These are phyloP conservation scores for Beauveria sp. DNA, from an alignment of 2,329 filamentous ascomycete genomes.

Conservation along the genomic window DNA sequence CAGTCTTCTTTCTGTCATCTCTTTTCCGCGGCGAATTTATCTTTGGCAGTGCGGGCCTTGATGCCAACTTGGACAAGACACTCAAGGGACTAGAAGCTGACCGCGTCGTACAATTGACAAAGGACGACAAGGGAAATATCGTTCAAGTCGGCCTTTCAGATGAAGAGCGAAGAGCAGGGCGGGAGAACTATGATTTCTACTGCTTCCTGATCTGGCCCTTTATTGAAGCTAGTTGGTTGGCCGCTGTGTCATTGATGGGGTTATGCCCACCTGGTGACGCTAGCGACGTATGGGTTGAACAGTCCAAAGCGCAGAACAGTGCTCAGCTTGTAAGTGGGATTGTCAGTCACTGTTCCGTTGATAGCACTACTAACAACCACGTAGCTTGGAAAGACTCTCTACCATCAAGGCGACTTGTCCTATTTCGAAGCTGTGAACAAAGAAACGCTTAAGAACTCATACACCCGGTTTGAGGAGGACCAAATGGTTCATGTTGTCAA, in stretches of 20 bases:
- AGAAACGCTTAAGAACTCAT: constrained; percentile 92
- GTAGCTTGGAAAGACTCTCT: constrained; percentile 87
- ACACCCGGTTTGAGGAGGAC: constrained; percentile 80
- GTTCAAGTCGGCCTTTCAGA: constrained; percentile 65
- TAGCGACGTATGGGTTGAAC: constrained; percentile 71
- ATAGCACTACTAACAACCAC: not conserved
- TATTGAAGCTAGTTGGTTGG: constrained; percentile 89
- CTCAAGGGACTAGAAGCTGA: constrained; percentile 71
- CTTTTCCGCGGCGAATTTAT: constrained; percentile 97
- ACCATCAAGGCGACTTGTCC: constrained; percentile 91
- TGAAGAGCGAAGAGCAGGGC: constrained; percentile 65
- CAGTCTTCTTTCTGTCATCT: constrained; percentile 84
- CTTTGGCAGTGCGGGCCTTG: constrained; percentile 80
- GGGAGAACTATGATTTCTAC: constrained; percentile 98
- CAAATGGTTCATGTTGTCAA: constrained; percentile 74
- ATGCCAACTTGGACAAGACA: constrained; percentile 72
- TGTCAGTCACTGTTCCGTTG: not conserved
- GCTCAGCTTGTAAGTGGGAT: constrained; percentile 63
- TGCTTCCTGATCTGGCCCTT: constrained; percentile 99
- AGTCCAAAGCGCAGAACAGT: constrained; percentile 69
- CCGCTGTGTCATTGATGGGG: constrained; percentile 79
- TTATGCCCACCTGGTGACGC: constrained; percentile 56
- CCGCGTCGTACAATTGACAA: constrained; percentile 62
- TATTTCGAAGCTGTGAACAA: constrained; percentile 99
- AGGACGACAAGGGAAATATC: constrained; percentile 48